Evolutionary conservation across 345 rosid genomes (phyloP).

Genomic region (Aquilaria malaccensis): DNA sequence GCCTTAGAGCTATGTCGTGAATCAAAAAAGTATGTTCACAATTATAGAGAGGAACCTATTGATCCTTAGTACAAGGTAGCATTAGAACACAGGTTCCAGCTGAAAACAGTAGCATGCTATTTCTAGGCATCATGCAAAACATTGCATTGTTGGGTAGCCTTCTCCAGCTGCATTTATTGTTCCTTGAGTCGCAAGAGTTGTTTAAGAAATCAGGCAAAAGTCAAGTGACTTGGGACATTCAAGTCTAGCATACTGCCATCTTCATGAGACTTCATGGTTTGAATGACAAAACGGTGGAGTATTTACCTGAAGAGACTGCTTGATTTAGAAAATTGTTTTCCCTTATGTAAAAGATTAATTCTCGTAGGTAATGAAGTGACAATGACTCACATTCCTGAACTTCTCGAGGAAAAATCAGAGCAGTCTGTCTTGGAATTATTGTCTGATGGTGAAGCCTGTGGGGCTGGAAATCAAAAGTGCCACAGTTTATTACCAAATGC

Average conservation of each 20-base stretch:
- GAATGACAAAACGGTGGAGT: background rate
- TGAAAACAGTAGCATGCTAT: too few relatives aligned
- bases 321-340: slow-evolving; percentile 4
- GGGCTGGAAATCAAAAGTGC: slow-evolving; percentile 67
- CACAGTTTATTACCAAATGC: slow-evolving; percentile 28
- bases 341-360: background rate
- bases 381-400: slow-evolving; percentile 7
- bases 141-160: too few relatives aligned
- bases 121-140: too few relatives aligned
- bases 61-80: too few relatives aligned
- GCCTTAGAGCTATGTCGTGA: too few relatives aligned
- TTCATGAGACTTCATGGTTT: background rate
- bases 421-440: slow-evolving; percentile 21
- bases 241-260: background rate
- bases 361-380: slow-evolving; percentile 24
- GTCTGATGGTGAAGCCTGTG: slow-evolving; percentile 40
- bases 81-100: too few relatives aligned
- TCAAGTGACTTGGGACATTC: too few relatives aligned
- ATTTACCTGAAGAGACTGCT: background rate
- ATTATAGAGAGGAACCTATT: too few relatives aligned
- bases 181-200: too few relatives aligned
- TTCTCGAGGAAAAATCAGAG: slow-evolving; percentile 30
- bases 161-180: too few relatives aligned
- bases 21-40: too few relatives aligned
- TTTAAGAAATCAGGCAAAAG: too few relatives aligned